phyloP scores from a whole-genome alignment of 2,329 filamentous ascomycete species.

The Venturia aucupariae region DNA sequence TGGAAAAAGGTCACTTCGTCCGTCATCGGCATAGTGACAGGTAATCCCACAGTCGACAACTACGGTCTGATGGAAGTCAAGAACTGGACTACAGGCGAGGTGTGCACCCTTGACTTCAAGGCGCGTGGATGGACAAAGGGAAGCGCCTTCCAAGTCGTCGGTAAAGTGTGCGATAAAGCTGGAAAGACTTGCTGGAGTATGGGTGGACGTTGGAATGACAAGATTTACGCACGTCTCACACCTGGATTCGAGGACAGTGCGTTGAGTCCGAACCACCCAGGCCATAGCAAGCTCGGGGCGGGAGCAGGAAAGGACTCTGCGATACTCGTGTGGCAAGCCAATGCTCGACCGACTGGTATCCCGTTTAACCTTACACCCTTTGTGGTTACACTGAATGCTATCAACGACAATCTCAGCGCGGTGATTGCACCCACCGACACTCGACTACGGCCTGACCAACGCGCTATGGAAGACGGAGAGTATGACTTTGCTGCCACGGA shows the following conservation, averaged over 20 bases:
- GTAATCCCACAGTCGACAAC: conserved; percentile 93
- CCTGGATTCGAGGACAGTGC: conserved; percentile 69
- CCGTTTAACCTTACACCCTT: conserved; percentile 98
- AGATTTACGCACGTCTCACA: conserved; percentile 86
- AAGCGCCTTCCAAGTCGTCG: conserved; percentile 78
- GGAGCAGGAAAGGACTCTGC: conserved; percentile 39
- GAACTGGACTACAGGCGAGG: conserved; percentile 92
- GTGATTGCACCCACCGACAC: conserved; percentile 89
- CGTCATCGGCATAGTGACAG: conserved; percentile 97
- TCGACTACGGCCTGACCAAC: conserved; percentile 83
- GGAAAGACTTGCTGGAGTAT: conserved; percentile 83
- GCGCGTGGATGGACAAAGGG: conserved; percentile 90
- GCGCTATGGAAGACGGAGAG: conserved; percentile 97
- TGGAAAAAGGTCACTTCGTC: conserved; percentile 99
- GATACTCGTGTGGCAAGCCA: conserved; percentile 87
- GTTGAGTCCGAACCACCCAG: conserved; percentile 22
- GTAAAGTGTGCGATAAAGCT: conserved; percentile 70
- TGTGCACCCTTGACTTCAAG: conserved; percentile 88
- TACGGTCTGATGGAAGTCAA: conserved; percentile 96
- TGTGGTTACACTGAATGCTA: conserved; percentile 84
- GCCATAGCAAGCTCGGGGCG: conserved; percentile 43
- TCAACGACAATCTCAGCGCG: conserved; percentile 69
- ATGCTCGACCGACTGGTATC: conserved; percentile 69
- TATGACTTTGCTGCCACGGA: conserved; percentile 89
- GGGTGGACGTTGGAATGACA: conserved; percentile 94